Base-by-base conservation (phyloP, 2,329 filamentous ascomycete genomes). In the Cladophialophora immunda region DNA sequence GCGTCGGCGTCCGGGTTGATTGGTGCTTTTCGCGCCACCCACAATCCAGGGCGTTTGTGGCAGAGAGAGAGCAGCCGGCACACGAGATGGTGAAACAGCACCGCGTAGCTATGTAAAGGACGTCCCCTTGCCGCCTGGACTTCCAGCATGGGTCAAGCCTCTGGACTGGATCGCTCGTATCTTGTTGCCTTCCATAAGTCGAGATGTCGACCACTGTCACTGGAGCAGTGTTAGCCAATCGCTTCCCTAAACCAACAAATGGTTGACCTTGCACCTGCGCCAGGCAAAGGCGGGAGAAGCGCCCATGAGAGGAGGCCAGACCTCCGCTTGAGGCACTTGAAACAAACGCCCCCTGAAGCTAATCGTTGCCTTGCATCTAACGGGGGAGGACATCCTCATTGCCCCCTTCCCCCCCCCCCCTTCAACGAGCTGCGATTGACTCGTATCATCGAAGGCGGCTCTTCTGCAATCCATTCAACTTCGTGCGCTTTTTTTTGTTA, bases 291-390 rank as follows among this genome's bases (percentile, higher is more conserved):
- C 34, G 34, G 34, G 56, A 36, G 30, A 47, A 30, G 25, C 22
- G 32, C 15, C 53, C 50, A 8, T 57, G 32, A 19, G n/a, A 11
- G 29, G 34, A 34, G 41, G 25, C 32, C 25, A 53, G 25, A 47
- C 22, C 17, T 11, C 50, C 34, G 27, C 52, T 19, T 63, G 41
- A 17, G 58, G 38, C 15, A 53, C 30, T 30, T 64, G 65, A 67
- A 67, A 67, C 65, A 63, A 32, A 54, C 56, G 65, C 34, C 62
- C 62, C 62, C 62, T 64, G 58, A 53, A 38, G 54, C 47, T 15
- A 41, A 9, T 38, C n/a, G 27, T 22, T 54, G 17, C n/a, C 56
- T 32, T 25, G 29, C 47, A 32, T 61, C 58, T 11, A 13, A 45
- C 59, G 17, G 36, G n/a, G 29, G 36, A 45, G 4, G 22, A 30